Evolutionary conservation across 345 rosid genomes (phyloP), one percentile per base, ranked within the genome.

Genomic region (Iberis pinnata): DNA sequence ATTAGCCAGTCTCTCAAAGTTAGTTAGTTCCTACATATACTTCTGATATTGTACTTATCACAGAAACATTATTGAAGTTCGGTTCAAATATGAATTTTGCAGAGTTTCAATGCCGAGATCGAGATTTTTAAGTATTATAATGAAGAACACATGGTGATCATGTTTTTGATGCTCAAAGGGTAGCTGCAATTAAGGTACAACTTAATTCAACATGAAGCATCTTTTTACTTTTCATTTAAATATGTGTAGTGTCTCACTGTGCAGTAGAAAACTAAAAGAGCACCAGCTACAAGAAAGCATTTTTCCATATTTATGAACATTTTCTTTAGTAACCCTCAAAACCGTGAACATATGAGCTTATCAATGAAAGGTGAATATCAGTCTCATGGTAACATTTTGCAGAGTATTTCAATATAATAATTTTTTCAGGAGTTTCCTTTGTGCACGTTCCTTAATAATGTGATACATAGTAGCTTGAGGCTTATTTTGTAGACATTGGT

Each of bases 41-140:
- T 50, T 40, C 46, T 47, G 25, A 39, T 12, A 24, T n/a, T 18
- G 8, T 36, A 33, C 51, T 25, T 12, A 9, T 2, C 38, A 41
- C 26, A n/a, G 29, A 3, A 24, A 31, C 0, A 31, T 12, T 45
- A 35, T 39, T 32, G 38, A 12, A 53, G 10, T 29, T 5, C n/a
- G 6, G 45, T 24, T 9, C 11, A 67, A 59, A 46, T 56, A 61
- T 77, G 73, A 64, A 68, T 65, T 25, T 70, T 72, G 67, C 80
- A 90, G 96, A 80, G 83, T 75, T 92, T 90, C 22, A 90, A 90
- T 74, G 98, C 93, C 55, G 86, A 83, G 76, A 90, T 96, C 37
- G 98, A 96, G 64, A 69, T 87, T 19, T 80, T 90, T 70, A 87
- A n/a, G 85, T 54, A 90, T 84, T 39, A 76, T 92, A 58, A 90